Base-by-base conservation (phyloP, 2,329 filamentous ascomycete genomes). In the Monilinia laxa region DNA sequence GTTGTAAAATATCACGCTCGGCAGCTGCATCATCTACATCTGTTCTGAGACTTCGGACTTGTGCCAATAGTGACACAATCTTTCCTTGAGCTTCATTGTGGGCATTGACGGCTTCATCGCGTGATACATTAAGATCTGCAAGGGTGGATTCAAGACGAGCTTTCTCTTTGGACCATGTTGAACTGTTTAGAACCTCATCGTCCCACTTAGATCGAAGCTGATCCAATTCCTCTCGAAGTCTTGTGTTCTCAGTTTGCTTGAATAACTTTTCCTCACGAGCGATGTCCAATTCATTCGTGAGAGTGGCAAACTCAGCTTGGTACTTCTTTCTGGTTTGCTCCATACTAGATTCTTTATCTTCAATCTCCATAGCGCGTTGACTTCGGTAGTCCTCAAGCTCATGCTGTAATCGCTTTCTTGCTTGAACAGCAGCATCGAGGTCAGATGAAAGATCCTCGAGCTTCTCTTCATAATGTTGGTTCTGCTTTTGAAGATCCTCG, bases 251-350 rank as follows among this genome's bases (percentile, higher is more conserved):
- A 47, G 90, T 87, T 72, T 95, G 92, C 85, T 84, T 94, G 84
- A 81, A 97, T 80, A 82, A 90, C 83, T 83, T 87, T 79, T 96
- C 94, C 77, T 98, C 93, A 47, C 95, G 90, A 73, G 96, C 93
- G 69, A 96, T 85, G 76, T 98, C 94, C 35, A 99, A 87, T 79
- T 99, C 95, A 73, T 93, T 93, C 63, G 91, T 95, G 59, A 98
- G 82, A 4, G 90, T 90, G 20, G 92, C 90, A 76, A 97, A 92
- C 78, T 99, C 94, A 53, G 89, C 86, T 77, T 98, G 95, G 77
- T 98, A 99, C 82, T 98, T 99, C 83, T 94, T 95, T 75, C 94
- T 87, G 54, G 94, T 97, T 79, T 98, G 94, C 79, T 99, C 95
- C 86, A 97, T 91, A 72, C 91, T 95, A 12, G 90, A 90, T 78